phyloP scores from a whole-genome alignment of 495 filamentous ascomycete species.

The Neurospora intermedia region DNA sequence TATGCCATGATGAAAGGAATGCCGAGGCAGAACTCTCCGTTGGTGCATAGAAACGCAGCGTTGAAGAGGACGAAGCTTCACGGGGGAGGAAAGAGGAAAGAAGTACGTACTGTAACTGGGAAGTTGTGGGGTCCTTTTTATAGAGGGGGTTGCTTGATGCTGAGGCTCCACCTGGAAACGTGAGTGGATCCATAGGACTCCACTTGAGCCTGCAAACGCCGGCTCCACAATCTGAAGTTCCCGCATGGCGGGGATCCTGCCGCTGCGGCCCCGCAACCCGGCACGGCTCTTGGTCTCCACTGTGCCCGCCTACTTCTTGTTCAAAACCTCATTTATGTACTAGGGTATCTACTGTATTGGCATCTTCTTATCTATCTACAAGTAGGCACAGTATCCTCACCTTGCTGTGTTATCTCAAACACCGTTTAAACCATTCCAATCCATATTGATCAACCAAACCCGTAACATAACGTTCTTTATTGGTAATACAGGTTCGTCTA shows the following conservation, averaged over 20 bases:
- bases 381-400: too few relatives aligned
- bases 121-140: neutral
- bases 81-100: neutral
- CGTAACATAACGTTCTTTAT: too few relatives aligned
- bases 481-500: too few relatives aligned
- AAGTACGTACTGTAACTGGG: neutral
- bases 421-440: too few relatives aligned
- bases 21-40: neutral
- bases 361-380: too few relatives aligned
- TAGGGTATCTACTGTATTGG: too few relatives aligned
- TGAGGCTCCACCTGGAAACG: neutral
- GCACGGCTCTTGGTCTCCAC: neutral
- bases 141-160: neutral
- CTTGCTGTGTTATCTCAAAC: too few relatives aligned
- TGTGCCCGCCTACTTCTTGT: neutral
- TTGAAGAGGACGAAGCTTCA: neutral
- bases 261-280: neutral
- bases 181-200: neutral
- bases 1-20: neutral
- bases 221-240: neutral
- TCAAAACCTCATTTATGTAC: too few relatives aligned
- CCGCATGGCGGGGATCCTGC: neutral
- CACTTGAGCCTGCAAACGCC: neutral
- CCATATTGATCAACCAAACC: too few relatives aligned
- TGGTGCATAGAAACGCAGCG: neutral